Percentiles rank a stretch among this genome's conserved stretches.
Conservation (phyloP, 148 eudicot species). For the Rhododendron simsii region DNA sequence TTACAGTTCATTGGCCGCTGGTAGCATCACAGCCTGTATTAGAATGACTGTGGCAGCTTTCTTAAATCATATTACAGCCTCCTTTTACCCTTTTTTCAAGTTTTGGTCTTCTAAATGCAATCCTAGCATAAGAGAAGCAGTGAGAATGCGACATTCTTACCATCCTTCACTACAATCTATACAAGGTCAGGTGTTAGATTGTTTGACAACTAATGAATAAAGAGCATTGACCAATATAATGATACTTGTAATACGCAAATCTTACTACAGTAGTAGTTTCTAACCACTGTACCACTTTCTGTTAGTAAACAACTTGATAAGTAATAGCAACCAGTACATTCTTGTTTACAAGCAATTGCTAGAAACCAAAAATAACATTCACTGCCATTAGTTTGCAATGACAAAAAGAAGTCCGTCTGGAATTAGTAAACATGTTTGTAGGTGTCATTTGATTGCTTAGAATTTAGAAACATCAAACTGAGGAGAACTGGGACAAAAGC, state of each 20-base stretch:
- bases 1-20: neutral
- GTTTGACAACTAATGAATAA: neutral
- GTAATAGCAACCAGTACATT: neutral
- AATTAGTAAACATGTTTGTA: neutral
- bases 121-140: neutral
- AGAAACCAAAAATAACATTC: neutral
- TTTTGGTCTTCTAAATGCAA: neutral
- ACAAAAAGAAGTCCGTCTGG: neutral
- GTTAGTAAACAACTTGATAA: neutral
- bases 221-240: neutral
- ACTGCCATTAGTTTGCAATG: neutral
- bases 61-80: neutral
- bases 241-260: neutral
- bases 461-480: conserved; percentile 2
- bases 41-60: neutral
- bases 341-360: neutral
- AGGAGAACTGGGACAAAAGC: neutral
- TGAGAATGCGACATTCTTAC: neutral
- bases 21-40: neutral
- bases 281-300: neutral
- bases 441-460: neutral
- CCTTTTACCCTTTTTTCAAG: neutral
- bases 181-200: neutral
- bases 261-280: neutral
- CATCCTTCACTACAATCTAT: neutral